Conservation (phyloP, 2,329 filamentous ascomycete species). For the Diaporthe australafricana region DNA sequence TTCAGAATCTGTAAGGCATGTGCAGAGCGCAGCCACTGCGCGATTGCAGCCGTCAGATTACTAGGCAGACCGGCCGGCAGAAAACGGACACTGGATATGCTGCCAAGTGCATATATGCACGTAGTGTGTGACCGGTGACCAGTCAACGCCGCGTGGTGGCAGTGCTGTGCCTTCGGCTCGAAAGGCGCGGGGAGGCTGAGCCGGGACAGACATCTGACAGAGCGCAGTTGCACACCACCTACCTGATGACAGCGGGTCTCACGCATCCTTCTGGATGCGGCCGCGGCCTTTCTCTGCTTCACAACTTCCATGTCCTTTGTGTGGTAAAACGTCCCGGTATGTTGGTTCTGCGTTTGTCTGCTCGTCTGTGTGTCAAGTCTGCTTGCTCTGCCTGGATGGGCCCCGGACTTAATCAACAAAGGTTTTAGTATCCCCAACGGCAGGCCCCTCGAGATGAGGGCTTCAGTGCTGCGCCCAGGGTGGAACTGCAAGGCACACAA, state of each 20-base stretch:
- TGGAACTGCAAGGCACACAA: constrained; percentile 7
- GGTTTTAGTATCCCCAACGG: not conserved
- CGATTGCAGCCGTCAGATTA: not conserved
- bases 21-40: constrained; percentile 5
- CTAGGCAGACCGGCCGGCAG: constrained; percentile 1
- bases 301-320: not conserved
- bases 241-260: not conserved
- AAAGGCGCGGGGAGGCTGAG: constrained; percentile 2
- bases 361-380: no score
- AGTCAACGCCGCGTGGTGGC: constrained; percentile 1
- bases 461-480: not conserved
- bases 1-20: not conserved
- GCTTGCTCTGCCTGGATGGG: not conserved
- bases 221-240: no score
- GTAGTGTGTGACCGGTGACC: constrained; percentile 9
- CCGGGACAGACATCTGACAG: not conserved
- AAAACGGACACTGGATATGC: not conserved
- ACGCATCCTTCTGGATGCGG: constrained; percentile 14
- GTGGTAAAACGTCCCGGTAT: constrained; percentile 11
- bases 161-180: constrained; percentile 2
- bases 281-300: constrained; percentile 6
- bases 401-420: constrained; percentile 15
- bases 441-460: not conserved
- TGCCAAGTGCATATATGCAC: constrained; percentile 1
- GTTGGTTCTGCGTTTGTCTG: not conserved